Evolutionary conservation across 352 stramenopile genomes (phyloP).

Genomic region (Plasmopara viticola): DNA sequence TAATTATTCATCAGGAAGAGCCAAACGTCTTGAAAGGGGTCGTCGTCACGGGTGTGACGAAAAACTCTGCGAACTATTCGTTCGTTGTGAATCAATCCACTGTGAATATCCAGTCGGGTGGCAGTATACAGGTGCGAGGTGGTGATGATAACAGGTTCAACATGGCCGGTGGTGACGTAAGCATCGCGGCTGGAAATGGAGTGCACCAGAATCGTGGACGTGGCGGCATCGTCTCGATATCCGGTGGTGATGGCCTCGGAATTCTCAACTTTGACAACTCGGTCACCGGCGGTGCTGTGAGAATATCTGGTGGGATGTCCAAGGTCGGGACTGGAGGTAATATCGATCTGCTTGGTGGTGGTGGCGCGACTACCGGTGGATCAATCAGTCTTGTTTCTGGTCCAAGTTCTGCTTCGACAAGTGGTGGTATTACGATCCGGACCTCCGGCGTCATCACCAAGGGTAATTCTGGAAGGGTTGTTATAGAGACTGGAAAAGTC

Average conservation of each 20-base stretch:
- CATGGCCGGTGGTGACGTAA: slow-evolving; percentile 42
- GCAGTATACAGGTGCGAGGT: slow-evolving; percentile 47
- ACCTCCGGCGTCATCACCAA: slow-evolving; percentile 13
- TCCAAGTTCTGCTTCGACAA: slow-evolving; percentile 30
- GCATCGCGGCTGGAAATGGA: slow-evolving; percentile 59
- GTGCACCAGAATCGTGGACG: slow-evolving; percentile 69
- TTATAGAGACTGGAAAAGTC: slow-evolving; percentile 26
- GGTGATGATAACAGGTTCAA: slow-evolving; percentile 71
- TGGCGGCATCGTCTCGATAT: slow-evolving; percentile 67
- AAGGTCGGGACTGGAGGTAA: slow-evolving; percentile 53
- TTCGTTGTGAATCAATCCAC: slow-evolving; percentile 36
- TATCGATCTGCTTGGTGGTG: slow-evolving; percentile 41
- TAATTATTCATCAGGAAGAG: slow-evolving; percentile 43
- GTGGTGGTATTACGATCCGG: slow-evolving; percentile 43
- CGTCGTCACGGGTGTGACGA: slow-evolving; percentile 32
- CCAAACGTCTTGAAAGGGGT: slow-evolving; percentile 36
- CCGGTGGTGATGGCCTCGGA: slow-evolving; percentile 62
- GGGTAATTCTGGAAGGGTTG: slow-evolving; percentile 25
- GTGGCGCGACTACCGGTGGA: slow-evolving; percentile 39
- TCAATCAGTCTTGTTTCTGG: slow-evolving; percentile 46
- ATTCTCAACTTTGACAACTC: slow-evolving; percentile 65
- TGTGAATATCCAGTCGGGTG: slow-evolving; percentile 36
- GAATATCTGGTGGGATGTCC: slow-evolving; percentile 59
- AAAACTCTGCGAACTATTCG: slow-evolving; percentile 30
- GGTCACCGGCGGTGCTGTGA: slow-evolving; percentile 64